Evolutionary conservation across 208 protist genomes (phyloP).

Genomic region (Trichomonas gallinae): DNA sequence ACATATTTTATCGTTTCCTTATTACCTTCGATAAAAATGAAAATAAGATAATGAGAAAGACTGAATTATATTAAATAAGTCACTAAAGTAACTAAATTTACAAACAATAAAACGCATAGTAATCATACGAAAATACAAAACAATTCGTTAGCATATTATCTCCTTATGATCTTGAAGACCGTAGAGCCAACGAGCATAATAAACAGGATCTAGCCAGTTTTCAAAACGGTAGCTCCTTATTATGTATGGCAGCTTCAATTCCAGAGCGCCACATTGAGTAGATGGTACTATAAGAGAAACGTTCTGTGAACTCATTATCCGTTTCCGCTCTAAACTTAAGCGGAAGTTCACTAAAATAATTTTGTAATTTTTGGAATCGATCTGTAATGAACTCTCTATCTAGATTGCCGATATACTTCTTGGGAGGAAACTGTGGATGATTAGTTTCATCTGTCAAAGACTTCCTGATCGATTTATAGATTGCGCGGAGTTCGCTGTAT

Average conservation of each 20-base stretch:
- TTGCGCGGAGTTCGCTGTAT: neutral
- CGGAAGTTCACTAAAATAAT: neutral
- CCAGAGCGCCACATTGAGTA: neutral
- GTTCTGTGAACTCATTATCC: neutral
- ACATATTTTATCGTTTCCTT: too few relatives aligned
- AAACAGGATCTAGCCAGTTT: too few relatives aligned
- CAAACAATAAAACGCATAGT: too few relatives aligned
- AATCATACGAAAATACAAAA: too few relatives aligned
- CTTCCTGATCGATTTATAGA: neutral
- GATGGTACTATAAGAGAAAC: neutral
- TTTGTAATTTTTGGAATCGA: neutral
- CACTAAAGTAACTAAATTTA: too few relatives aligned
- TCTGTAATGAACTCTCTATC: neutral
- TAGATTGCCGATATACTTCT: neutral
- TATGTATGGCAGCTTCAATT: neutral
- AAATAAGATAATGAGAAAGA: too few relatives aligned
- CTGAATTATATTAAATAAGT: too few relatives aligned
- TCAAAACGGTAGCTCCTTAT: neutral
- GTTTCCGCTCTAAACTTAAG: neutral
- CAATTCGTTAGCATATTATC: too few relatives aligned
- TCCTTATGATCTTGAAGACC: too few relatives aligned
- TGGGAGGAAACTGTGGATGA: neutral
- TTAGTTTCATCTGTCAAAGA: neutral
- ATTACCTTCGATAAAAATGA: too few relatives aligned
- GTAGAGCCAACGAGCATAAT: too few relatives aligned